Evolutionary conservation across 2,329 filamentous ascomycete genomes (phyloP), one percentile per base, ranked within the genome.

Genomic region (Calonectria hawksworthii): DNA sequence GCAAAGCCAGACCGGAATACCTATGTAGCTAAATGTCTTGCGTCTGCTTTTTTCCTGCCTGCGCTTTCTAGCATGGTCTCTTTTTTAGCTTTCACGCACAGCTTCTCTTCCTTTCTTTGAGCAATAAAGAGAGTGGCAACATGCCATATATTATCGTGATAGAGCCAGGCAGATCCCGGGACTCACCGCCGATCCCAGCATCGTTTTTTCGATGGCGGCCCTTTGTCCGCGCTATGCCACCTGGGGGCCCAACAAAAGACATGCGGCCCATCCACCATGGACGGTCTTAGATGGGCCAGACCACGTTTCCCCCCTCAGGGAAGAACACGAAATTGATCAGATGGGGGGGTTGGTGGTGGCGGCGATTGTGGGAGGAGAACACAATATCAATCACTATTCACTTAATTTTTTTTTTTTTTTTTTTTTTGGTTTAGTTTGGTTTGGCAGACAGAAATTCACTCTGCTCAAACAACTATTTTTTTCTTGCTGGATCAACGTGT

Each of bases 131-230:
- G 52, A 68, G 54, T 68, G 52, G 64, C 64, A 26, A 32, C 34
- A 44, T 52, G 41, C 65, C 50, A 41, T 52, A 68, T 68, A 56
- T 73, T 51, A 68, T 10, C 50, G 65, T 66, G 50, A 50, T 59
- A 59, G 44, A 52, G n/a, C 28, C 26, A 47, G 47, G 44, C 54
- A 23, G 44, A 51, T 36, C 23, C 34, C 32, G 21, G 41, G 38
- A 71, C 78, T 77, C 79, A 80, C 79, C 79, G 79, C 72, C 54
- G 47, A 70, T 72, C 72, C 70, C 30, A 59, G 59, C 32, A 61
- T 69, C 67, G 50, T 61, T 59, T 69, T 63, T 67, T 56, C 32
- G 69, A 64, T 77, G 68, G 76, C 72, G 76, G 73, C 76, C 51
- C 72, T 68, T 56, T 56, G 34, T 76, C 54, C 59, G 65, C 71